A percentile compares a stretch with the other conserved stretches of the same genome.
These are phyloP conservation scores for Anaeramoeba flamelloides DNA, from an alignment of 78 protist species.

Conservation along the genomic window DNA sequence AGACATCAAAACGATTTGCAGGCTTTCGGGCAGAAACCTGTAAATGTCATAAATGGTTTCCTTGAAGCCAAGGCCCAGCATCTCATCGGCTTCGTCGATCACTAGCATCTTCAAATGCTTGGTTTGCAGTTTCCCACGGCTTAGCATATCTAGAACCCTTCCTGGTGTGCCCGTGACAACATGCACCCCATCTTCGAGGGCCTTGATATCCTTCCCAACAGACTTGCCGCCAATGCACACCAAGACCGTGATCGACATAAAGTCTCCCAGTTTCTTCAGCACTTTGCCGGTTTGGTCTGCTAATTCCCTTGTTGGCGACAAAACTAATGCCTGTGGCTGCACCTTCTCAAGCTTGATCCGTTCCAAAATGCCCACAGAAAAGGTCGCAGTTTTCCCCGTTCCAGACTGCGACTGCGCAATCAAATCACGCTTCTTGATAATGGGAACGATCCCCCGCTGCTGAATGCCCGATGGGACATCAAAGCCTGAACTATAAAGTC, in stretches of 20 bases:
- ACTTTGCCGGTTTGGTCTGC: slow-evolving; percentile 89
- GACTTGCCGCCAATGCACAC: slow-evolving; percentile 46
- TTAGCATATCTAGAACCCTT: slow-evolving; percentile 27
- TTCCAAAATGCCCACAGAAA: slow-evolving; percentile 45
- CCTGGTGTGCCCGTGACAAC: slow-evolving; percentile 94
- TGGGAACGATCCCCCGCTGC: slow-evolving; percentile 89
- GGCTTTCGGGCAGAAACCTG: slow-evolving; percentile 33
- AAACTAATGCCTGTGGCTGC: slow-evolving; percentile 27
- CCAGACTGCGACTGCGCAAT: slow-evolving; percentile 96
- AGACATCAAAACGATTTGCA: slow-evolving; percentile 31
- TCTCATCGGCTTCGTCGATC: slow-evolving; percentile 98
- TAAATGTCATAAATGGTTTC: slow-evolving; percentile 39
- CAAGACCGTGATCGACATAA: slow-evolving; percentile 53
- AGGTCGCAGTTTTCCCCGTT: slow-evolving; percentile 86
- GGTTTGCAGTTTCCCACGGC: slow-evolving; percentile 20
- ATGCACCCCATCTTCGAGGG: slow-evolving; percentile 57
- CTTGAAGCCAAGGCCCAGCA: slow-evolving; percentile 72
- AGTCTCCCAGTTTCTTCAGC: slow-evolving; percentile 75
- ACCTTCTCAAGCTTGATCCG: slow-evolving; percentile 23
- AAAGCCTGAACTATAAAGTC: slow-evolving; percentile 84
- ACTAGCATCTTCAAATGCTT: slow-evolving; percentile 66
- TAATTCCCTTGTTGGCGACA: slow-evolving; percentile 98
- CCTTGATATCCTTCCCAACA: slow-evolving; percentile 40
- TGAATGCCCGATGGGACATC: slow-evolving; percentile 95
- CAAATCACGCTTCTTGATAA: slow-evolving; percentile 79